phyloP scores from a whole-genome alignment of 495 filamentous ascomycete genomes.

The Lasiosphaeris hirsuta region DNA sequence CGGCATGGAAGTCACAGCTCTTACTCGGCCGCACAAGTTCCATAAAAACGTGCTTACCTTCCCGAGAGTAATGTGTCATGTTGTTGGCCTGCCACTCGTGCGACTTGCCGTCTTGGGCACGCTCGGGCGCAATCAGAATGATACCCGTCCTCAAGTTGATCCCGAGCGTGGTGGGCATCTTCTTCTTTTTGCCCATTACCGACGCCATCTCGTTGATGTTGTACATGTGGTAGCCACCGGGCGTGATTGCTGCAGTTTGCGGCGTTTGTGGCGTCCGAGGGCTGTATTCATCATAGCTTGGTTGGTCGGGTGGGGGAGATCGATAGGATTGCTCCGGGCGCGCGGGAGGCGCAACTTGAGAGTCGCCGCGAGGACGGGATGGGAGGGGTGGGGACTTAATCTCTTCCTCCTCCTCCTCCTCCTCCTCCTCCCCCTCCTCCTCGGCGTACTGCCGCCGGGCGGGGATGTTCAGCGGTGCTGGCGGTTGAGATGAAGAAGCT shows the following conservation, averaged over 20 bases:
- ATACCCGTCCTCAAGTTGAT: constrained; percentile 82
- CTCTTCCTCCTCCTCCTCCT: too few relatives aligned
- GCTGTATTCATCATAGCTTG: constrained; percentile 25
- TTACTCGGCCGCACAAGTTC: constrained; percentile 88
- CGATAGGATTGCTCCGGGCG: constrained; percentile 44
- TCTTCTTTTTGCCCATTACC: constrained; percentile 92
- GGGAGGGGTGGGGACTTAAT: constrained; percentile 56
- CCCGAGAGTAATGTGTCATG: constrained; percentile 90
- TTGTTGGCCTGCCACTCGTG: constrained; percentile 94
- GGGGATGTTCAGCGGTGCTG: constrained; percentile 23
- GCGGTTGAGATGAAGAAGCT: constrained; percentile 18
- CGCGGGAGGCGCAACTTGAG: constrained; percentile 40
- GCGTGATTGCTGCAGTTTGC: constrained; percentile 46
- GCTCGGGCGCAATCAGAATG: constrained; percentile 90
- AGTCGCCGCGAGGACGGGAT: constrained; percentile 62
- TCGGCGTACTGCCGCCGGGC: constrained; percentile 21
- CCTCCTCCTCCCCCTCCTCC: too few relatives aligned
- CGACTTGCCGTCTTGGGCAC: constrained; percentile 67
- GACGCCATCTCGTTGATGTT: constrained; percentile 96
- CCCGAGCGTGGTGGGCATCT: constrained; percentile 91
- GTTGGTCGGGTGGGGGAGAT: constrained; percentile 26
- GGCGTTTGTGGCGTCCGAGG: constrained; percentile 21
- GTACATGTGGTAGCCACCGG: constrained; percentile 85
- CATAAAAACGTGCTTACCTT: constrained; percentile 97
- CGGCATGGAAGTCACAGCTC: constrained; percentile 94